A percentile compares a stretch with the other conserved stretches of the same genome.
These are phyloP conservation scores for Paecilomyces dactylethromorphus DNA, from an alignment of 2,329 filamentous ascomycete species.

Conservation along the genomic window DNA sequence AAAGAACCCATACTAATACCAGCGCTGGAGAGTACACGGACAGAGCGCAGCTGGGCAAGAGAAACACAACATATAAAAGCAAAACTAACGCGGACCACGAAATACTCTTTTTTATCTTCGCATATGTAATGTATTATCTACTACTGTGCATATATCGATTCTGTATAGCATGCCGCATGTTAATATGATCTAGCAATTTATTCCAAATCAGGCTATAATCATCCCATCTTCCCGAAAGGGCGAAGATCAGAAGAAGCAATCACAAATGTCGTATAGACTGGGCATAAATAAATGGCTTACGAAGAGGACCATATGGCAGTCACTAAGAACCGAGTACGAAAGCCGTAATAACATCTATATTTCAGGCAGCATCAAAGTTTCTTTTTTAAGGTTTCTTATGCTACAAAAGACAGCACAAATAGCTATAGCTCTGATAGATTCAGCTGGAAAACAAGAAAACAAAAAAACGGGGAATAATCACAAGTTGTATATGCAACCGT, in stretches of 20 bases:
- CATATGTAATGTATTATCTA: no score
- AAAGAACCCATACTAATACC: background rate
- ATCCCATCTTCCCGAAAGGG: background rate
- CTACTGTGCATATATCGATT: background rate
- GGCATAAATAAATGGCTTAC: no score
- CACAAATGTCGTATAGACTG: background rate
- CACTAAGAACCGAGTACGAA: background rate
- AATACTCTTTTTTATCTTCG: background rate
- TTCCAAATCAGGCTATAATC: background rate
- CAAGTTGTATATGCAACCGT: background rate
- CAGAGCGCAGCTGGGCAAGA: background rate
- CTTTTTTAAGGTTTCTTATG: background rate
- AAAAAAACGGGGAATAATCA: background rate
- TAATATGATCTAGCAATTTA: background rate
- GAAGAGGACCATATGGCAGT: background rate
- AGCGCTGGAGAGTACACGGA: background rate
- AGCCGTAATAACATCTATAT: background rate
- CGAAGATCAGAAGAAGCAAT: background rate
- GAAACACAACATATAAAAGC: background rate
- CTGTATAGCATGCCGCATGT: background rate
- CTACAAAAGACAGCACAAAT: background rate
- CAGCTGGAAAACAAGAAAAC: background rate
- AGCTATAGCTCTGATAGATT: background rate
- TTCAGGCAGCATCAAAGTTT: background rate
- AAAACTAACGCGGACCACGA: background rate